Base-by-base conservation (phyloP, 2,329 filamentous ascomycete species). In the Parastagonospora avenae region DNA sequence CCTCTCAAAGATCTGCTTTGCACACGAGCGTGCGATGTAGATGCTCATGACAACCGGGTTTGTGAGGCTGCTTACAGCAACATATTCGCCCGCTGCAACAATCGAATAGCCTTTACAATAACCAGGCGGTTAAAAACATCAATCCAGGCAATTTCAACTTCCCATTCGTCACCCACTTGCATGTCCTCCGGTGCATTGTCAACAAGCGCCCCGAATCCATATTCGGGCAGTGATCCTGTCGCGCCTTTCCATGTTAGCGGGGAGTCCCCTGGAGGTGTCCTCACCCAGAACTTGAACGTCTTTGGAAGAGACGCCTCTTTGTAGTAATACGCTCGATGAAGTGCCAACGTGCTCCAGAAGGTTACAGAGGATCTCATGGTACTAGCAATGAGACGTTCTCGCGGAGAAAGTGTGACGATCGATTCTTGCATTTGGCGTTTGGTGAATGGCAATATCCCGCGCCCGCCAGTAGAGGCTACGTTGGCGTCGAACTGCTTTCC, bases 301-400 rank as follows among this genome's bases (percentile, higher is more conserved):
- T 77, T 64, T 1, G 84, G 83, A 4, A 86, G 67, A 1, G 68
- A 44, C 9, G 77, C 78, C 60, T 86, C 80, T 8, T 74, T 73
- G 65, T 82, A 85, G 61, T 84, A 78, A 60, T 81, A 79, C 11
- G 82, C 83, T 37, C 85, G 82, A 71, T 82, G 81, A 33, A 87
- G 73, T 2, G 85, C 78, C 64, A 81, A 76, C 11, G 74, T 64
- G 2, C 73, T 65, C 85, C 84, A 87, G 60, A 79, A 79, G 6
- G 57, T 70, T 54, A 54, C 67, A 42, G 61, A 76, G 64, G 58
- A 62, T 44, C 4, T 46, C 50, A 74, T 73, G 11, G 72, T 64
- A n/a, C 50, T 59, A 11, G 70, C 68, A 19, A 82, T 78, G n/a
- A 77, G 73, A 47, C 53, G 67, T 62, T 76, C 78, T 63, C 69